Base-by-base conservation (phyloP, 2,329 filamentous ascomycete species). In the Botrytis fabae region DNA sequence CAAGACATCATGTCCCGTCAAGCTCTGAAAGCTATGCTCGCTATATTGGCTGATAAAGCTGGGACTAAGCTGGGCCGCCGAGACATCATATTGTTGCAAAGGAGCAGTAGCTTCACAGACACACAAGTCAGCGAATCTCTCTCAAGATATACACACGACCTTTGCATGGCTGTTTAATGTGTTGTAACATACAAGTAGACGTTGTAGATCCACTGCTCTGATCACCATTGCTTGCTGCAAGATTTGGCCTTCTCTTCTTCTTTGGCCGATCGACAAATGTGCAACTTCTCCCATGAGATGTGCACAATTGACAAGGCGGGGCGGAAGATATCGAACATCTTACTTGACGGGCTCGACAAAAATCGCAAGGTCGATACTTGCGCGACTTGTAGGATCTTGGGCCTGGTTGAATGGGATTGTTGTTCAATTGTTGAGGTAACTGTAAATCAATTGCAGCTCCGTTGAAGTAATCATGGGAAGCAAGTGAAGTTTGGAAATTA, bases 261-360 rank as follows among this genome's bases (percentile, higher is more conserved):
- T 79, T 79, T 73, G 79, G 79, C 73, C 78, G 77, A 73, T 85
- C 83, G 32, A 85, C 79, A 75, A 85, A 85, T 4, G 84, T 85
- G 76, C 84, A 85, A 44, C 83, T 80, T 51, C 82, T 82, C 74
- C 81, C 80, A 74, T 84, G 83, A 14, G 82, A 79, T n/a, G 81
- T 78, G 72, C 84, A 85, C 14, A 84, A 77, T 70, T 83, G 82
- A 74, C 84, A 85, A 9, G 84, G 84, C 25, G 83, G 84, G 22
- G 79, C 75, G 14, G 74, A 77, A 38, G 84, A 83, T 61, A 85
- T 82, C 72, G 84, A 83, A 75, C 83, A 85, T 16, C 69, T 64
- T 59, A 72, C 64, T 73, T 73, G 71, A 40, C 71, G 64, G 32
- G 48, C 46, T 44, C 64, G 71, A 35, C 71, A 69, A 76, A 85